Conservation (phyloP, 2,329 filamentous ascomycete species). For the Talaromyces sp. region DNA sequence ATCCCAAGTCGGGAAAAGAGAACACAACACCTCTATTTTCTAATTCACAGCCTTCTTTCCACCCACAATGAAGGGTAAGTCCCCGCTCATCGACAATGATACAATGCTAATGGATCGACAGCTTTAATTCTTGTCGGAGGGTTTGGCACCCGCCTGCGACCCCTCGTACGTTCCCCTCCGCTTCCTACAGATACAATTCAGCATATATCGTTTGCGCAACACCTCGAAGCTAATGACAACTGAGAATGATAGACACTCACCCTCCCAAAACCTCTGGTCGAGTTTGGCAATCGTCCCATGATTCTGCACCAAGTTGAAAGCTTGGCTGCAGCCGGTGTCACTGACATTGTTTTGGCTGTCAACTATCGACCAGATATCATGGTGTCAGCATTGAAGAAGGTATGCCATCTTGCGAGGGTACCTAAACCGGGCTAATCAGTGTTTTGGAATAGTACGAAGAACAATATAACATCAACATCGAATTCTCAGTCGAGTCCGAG, state of each 20-base stretch:
- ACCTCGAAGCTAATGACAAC: neutral
- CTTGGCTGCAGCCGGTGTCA: constrained; percentile 88
- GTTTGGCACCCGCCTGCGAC: constrained; percentile 95
- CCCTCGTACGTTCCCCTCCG: constrained; percentile 66
- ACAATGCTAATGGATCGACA: constrained; percentile 38
- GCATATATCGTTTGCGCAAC: constrained; percentile 19
- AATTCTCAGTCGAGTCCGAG: constrained; percentile 95
- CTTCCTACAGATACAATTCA: neutral
- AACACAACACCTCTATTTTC: neutral
- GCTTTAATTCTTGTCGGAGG: constrained; percentile 98
- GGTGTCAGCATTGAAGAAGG: constrained; percentile 89
- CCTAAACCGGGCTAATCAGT: neutral
- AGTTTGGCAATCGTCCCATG: constrained; percentile 99
- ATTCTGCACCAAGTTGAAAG: constrained; percentile 97
- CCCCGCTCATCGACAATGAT: neutral
- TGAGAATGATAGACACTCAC: constrained; percentile 73
- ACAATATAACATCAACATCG: constrained; percentile 90
- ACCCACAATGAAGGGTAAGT: constrained; percentile 48
- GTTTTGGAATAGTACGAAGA: constrained; percentile 68
- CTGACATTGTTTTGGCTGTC: constrained; percentile 94
- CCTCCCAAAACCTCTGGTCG: constrained; percentile 93
- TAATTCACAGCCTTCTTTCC: neutral
- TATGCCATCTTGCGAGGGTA: constrained; percentile 36
- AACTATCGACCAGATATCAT: constrained; percentile 99
- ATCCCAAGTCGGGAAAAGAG: constrained; percentile 1